Conservation (phyloP, 768 basidiomycete genomes). For the Boletus patriciae region DNA sequence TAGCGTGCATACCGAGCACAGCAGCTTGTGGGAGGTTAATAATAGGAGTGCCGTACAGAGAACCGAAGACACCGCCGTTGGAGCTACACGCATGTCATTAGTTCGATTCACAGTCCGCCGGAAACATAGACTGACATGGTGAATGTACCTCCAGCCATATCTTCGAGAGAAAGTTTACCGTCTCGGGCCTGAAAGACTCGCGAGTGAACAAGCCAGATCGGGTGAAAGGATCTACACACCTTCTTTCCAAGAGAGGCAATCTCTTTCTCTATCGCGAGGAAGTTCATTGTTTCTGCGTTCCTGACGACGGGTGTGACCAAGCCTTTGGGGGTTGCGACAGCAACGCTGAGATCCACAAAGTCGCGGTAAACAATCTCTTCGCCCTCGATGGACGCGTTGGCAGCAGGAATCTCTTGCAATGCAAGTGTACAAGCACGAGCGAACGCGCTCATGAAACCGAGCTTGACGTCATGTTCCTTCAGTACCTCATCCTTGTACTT, state of each 20-base stretch:
- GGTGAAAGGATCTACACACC: constrained; percentile 37
- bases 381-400: constrained; percentile 93
- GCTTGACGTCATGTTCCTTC: constrained; percentile 92
- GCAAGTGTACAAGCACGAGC: constrained; percentile 83
- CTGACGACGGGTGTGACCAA: constrained; percentile 95
- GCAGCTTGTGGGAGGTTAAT: constrained; percentile 96
- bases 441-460: constrained; percentile 98
- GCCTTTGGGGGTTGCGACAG: constrained; percentile 96
- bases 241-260: constrained; percentile 91
- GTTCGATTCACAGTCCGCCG: not conserved
- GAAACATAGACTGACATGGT: constrained; percentile 69
- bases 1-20: constrained; percentile 94
- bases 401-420: constrained; percentile 87
- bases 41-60: constrained; percentile 96
- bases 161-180: constrained; percentile 92
- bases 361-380: constrained; percentile 92
- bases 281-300: constrained; percentile 83
- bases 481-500: constrained; percentile 90
- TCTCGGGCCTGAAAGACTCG: constrained; percentile 64
- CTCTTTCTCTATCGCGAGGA: constrained; percentile 91
- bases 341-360: constrained; percentile 91
- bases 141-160: constrained; percentile 98
- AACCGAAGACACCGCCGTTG: constrained; percentile 98
- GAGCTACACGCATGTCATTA: constrained; percentile 54
- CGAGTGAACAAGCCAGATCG: constrained; percentile 8